Evolutionary conservation across 768 basidiomycete species (phyloP), one percentile per base, ranked within the genome.

Genomic region (Leccinellum luteum): DNA sequence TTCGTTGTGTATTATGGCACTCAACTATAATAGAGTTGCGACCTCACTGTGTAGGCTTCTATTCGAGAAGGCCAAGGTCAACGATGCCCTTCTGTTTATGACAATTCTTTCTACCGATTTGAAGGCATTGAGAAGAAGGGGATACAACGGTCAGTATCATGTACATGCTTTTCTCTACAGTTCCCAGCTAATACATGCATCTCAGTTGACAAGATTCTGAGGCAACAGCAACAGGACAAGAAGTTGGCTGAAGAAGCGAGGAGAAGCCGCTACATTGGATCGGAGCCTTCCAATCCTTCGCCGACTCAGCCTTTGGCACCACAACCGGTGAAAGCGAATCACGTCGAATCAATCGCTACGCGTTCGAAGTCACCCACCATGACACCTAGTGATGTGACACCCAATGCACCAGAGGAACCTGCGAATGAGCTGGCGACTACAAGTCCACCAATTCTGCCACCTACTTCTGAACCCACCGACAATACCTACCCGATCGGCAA

Each of bases 51-150:
- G 92, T 69, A 85, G 86, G 17, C 69, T 89, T 7, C 72, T 97
- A 30, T 91, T 98, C 60, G 83, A 89, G 55, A 79, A 83, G 8
- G 86, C 86, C 2, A 89, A 90, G 70, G 83, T 87, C 25, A 92
- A 94, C 66, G 96, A 99, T 69, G 84, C 90, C 0, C 77, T 99
- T 7, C 70, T 98, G 8, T 88, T 98, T 63, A 90, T 92, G 84
- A 97, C 94, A 0, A 92, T 99, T 53, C 79, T 99, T 17, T 92
- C 93, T 0, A 98, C 95, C 0, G 92, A 95, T 61, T 74, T 98
- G 41, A 82, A 85, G 57, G 85, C 92, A 3, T 71, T 97, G 60
- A 87, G 86, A 65, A 78, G 93, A 38, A 78, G 93, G 60, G 94
- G 93, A 6, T 95, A 92, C 68, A 92, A 94, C 64, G 88, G 91